phyloP scores from a whole-genome alignment of 495 filamentous ascomycete species.

The Pseudevernia furfuracea region DNA sequence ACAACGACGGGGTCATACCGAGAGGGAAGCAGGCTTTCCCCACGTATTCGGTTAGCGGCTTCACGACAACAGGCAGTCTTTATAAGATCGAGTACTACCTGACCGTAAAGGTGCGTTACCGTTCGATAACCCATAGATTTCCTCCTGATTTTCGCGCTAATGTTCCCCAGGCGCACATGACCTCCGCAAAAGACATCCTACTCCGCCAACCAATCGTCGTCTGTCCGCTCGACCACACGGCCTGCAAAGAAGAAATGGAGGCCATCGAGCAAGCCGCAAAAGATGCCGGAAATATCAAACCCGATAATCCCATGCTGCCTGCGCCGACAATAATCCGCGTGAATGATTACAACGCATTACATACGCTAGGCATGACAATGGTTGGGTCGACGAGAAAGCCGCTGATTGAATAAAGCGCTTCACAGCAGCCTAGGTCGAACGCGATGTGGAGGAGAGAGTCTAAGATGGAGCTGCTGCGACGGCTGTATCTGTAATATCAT shows the following conservation, averaged over 20 bases:
- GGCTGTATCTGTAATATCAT: conserved; percentile 3
- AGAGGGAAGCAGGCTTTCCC: conserved; percentile 82
- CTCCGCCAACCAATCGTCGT: conserved; percentile 93
- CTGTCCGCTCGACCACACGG: conserved; percentile 88
- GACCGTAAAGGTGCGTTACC: conserved; percentile 69
- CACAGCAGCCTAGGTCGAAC: not conserved
- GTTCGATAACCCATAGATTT: not conserved
- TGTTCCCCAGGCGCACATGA: conserved; percentile 67
- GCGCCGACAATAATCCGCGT: conserved; percentile 72
- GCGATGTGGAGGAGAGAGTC: not conserved
- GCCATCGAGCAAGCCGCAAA: conserved; percentile 92
- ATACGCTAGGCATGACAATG: conserved; percentile 71
- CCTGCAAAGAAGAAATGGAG: conserved; percentile 97
- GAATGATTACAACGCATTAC: conserved; percentile 65
- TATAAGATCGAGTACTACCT: conserved; percentile 99
- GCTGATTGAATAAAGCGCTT: conserved; percentile 67
- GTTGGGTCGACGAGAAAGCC: conserved; percentile 82
- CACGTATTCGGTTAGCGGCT: conserved; percentile 77
- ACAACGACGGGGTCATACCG: conserved; percentile 81
- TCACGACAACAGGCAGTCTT: conserved; percentile 86
- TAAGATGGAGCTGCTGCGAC: not conserved
- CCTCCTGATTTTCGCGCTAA: not conserved
- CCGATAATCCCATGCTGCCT: conserved; percentile 82
- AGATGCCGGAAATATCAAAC: conserved; percentile 77
- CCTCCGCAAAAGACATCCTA: conserved; percentile 80